Evolutionary conservation across 345 rosid genomes (phyloP), one percentile per base, ranked within the genome.

Genomic region (Garcia nutans): DNA sequence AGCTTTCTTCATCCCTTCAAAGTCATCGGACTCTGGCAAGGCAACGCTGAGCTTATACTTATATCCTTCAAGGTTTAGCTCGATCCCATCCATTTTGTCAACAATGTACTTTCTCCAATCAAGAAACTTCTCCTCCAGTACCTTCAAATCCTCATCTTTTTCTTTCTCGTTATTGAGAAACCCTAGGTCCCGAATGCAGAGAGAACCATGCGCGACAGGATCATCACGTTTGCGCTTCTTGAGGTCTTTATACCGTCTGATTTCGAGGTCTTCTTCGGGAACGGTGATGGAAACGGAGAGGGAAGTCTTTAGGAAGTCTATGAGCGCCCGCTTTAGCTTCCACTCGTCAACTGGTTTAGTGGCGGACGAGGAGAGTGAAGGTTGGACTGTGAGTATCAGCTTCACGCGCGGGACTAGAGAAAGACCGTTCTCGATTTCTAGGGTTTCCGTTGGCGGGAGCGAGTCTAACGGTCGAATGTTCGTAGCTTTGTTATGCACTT

Each of bases 211-310:
- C 11, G 96, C 99, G 17, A 95, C 91, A 16, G 97, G 86, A 45
- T 91, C 99, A 10, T 89, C 96, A 26, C 97, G 96, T 82, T 89
- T 88, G 78, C 97, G 93, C 67, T 95, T 93, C 90, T 91, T 90
- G 59, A 93, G 84, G 88, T 95, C 97, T 77, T 78, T 91, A 83
- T 82, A 78, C 54, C 94, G 88, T 11, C 75, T 78, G 82, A 93
- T 84, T 33, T 85, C 79, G 45, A 95, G 85, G 73, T 93, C 97
- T 66, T 85, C 93, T 56, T 88, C 94, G 13, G 93, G 79, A 22
- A 95, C 82, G 49, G 83, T 72, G 66, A 90, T 72, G 61, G 96
- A 61, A 56, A 87, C 84, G 31, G 85, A 73, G 63, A 87, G 81
- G 0, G 94, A 89, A 79, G 72, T 70, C 81, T 84, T 88, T 75